A percentile compares a stretch with the other conserved stretches of the same genome.
phyloP scores from a whole-genome alignment of 1,139 yeast species.

The Arxiozyma slooffiae region DNA sequence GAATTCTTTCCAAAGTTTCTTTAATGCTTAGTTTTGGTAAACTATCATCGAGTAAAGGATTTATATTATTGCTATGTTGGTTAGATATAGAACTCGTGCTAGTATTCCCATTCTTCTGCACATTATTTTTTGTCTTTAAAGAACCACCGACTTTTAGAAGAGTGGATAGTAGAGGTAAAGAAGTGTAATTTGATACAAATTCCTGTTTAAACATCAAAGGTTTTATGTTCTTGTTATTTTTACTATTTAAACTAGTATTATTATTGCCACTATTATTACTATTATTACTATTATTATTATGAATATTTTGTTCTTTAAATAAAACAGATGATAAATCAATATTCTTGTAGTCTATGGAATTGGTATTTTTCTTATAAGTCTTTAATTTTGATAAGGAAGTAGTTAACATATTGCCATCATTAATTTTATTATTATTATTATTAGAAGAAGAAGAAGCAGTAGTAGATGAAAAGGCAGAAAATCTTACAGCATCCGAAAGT shows the following conservation, averaged over 20 bases:
- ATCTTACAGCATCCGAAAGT: conserved; percentile 45
- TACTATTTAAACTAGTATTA: no score
- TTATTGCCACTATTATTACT: no score
- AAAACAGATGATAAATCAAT: neutral
- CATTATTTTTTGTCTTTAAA: neutral
- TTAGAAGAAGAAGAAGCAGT: conserved; percentile 36
- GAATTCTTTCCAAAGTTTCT: conserved; percentile 19
- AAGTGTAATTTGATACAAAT: conserved; percentile 15
- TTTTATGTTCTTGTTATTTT: conserved; percentile 10
- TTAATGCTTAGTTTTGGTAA: conserved; percentile 11
- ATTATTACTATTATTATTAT: neutral
- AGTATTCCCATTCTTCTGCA: neutral
- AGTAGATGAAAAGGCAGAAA: neutral
- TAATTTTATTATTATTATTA: neutral
- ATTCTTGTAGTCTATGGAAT: neutral
- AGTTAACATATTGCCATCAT: conserved; percentile 30
- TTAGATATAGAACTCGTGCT: neutral
- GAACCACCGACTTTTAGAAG: conserved; percentile 4
- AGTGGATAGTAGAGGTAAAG: conserved; percentile 20
- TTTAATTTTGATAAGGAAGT: conserved; percentile 27
- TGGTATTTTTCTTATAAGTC: neutral
- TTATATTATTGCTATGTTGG: neutral
- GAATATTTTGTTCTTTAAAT: neutral
- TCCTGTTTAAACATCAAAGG: conserved; percentile 28
- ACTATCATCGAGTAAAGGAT: conserved; percentile 4